Evolutionary conservation across 2,329 filamentous ascomycete genomes (phyloP).

Genomic region (Verticillium tricorpus): DNA sequence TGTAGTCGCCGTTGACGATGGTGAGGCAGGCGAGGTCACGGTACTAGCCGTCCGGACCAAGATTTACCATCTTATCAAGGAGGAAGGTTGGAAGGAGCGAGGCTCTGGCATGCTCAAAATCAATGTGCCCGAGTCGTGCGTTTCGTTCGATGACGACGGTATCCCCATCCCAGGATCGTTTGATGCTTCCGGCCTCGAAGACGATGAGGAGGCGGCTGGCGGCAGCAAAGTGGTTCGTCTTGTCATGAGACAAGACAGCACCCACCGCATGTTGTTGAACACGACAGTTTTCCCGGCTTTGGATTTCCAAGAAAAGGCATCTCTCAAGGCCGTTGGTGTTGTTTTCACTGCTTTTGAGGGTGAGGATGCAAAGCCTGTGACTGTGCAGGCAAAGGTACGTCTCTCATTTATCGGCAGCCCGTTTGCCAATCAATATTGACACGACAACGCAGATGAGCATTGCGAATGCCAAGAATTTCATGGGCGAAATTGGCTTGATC

Average conservation of each 20-base stretch:
- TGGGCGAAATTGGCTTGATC: constrained; percentile 44
- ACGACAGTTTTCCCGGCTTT: constrained; percentile 74
- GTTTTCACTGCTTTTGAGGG: constrained; percentile 61
- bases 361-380: constrained; percentile 48
- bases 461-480: constrained; percentile 47
- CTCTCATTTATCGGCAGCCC: too few species aligned
- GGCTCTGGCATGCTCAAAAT: constrained; percentile 80
- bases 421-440: neutral
- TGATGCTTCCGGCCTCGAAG: constrained; percentile 47
- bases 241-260: constrained; percentile 88
- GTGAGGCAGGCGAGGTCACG: constrained; percentile 78
- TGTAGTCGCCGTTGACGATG: constrained; percentile 70
- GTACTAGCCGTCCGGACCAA: constrained; percentile 75
- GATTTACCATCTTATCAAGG: constrained; percentile 73
- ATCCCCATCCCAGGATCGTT: constrained; percentile 48
- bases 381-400: constrained; percentile 57
- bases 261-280: constrained; percentile 82
- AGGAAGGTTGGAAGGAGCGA: constrained; percentile 81
- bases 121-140: constrained; percentile 62
- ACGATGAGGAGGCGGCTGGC: constrained; percentile 31
- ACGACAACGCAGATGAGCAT: constrained; percentile 44
- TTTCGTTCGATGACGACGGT: constrained; percentile 50
- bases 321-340: constrained; percentile 66
- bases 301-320: constrained; percentile 73
- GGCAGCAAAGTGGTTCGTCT: constrained; percentile 55